Base-by-base conservation (phyloP, 805 yeast species). In the Yamadazyma endophytica region DNA sequence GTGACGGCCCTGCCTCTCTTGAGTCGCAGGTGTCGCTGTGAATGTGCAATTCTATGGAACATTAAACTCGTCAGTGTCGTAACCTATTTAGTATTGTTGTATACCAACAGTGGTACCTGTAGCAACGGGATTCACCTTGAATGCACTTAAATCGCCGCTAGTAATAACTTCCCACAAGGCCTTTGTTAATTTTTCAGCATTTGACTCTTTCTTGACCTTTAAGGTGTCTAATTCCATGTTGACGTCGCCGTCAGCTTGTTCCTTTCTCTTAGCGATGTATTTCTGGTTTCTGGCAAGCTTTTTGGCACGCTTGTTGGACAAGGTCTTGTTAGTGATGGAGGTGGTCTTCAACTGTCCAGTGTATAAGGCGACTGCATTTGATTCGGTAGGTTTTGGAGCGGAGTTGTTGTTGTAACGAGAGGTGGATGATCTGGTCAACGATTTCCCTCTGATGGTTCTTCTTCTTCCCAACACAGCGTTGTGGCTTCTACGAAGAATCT, bases 81-180 rank as follows among this genome's bases (percentile, higher is more conserved):
- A 13, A 25, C 9, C 9, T 21, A 15, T 35, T 47, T 70, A 63
- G 67, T 78, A 54, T 40, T 70, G 56, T 31, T 87, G 88, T 18
- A 81, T 77, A 24, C 96, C 96, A 42, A 88, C 59, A 9, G 94
- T 82, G 20, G 96, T 88, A 36, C 96, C 96, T 50, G 78, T 76
- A 22, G 86, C 84, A 16, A 67, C 31, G 7, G 58, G 48, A 17
- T 63, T 55, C 27, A 68, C 54, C 19, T 64, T 58, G 37, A 75
- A 58, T 13, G 69, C 68, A 20, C 64, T 64, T 22, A 69, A 55
- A 4, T 74, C 64, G 18, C 65, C 60, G 50, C 78, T 83, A 33
- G 77, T 84, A 23, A 82, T 68, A n/a, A 77, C 80, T 2, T 74
- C 65, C 86, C 89, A 82, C 20, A 83, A 68, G 5, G 86, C 82